Conservation (phyloP, 257 asterid genomes). For the Capsicum chinense region DNA sequence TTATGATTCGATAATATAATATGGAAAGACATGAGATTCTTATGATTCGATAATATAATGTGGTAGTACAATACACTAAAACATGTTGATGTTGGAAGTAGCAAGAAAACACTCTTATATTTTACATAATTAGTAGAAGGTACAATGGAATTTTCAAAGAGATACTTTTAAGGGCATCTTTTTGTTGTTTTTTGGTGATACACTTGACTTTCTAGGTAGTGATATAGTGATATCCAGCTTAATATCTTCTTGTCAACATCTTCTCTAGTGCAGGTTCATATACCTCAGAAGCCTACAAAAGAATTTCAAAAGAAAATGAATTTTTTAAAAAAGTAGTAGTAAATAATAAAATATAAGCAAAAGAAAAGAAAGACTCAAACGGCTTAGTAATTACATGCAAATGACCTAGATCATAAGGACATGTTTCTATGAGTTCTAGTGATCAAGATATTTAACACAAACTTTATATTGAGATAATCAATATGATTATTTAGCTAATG, state of each 20-base stretch:
- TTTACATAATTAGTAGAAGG: neutral
- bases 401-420: neutral
- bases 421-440: neutral
- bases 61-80: conserved; percentile 10
- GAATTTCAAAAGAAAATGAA: conserved; percentile 28
- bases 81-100: neutral
- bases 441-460: neutral
- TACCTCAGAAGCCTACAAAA: conserved; percentile 46
- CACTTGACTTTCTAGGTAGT: conserved; percentile 16
- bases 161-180: neutral
- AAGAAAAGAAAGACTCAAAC: neutral
- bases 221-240: conserved; percentile 11
- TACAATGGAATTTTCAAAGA: neutral
- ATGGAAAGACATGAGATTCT: neutral
- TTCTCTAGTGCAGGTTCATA: conserved; percentile 37
- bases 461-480: neutral
- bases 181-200: neutral
- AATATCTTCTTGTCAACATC: conserved; percentile 2
- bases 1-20: neutral
- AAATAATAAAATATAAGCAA: neutral
- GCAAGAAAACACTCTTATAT: neutral
- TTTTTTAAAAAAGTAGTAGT: too few relatives aligned
- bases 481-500: too few relatives aligned
- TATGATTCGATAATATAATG: neutral
- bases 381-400: neutral